Evolutionary conservation across 495 filamentous ascomycete species (phyloP), one percentile per base, ranked within the genome.

Genomic region (Podospora appendiculata): DNA sequence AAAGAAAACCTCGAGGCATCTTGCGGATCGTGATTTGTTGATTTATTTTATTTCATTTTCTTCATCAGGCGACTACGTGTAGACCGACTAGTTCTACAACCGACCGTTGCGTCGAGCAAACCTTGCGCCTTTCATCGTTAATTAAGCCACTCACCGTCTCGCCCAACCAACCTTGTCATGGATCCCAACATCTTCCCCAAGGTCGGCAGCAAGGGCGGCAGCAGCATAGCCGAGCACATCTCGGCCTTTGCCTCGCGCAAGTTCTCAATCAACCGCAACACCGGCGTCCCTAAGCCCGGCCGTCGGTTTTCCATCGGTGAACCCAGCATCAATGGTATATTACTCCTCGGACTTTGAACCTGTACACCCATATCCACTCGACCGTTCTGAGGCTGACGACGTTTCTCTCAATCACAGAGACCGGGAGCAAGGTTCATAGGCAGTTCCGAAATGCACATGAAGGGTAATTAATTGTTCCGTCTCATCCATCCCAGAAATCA

Each of bases 391-490:
- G 45, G 40, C 25, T 68, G 33, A 70, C 56, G 10, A 45, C 42
- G 17, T 46, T 8, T 52, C n/a, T 60, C 57, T 53, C 52, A 46
- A 41, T 17, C 36, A 25, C 64, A 86, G 89, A 95, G 75, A 74
- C 80, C 56, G 78, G 73, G 52, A 93, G 88, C 58, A 85, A 86
- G 66, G 86, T 90, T 57, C 90, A 95, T 66, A 79, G 82, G 44
- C 85, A 93, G 65, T 94, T 95, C 72, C 84, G 90, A 53, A 76
- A 79, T 61, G 87, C 88, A 47, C 89, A 95, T 70, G 88, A 90
- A 68, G 89, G 89, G 63, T 66, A 64, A 3, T 10, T 38, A 8
- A 13, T 38, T 45, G 52, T 18, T 16, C 43, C 8, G n/a, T n/a
- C 10, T 12, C n/a, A 19, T 41, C 47, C 25, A 42, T 2, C 17